These are phyloP conservation scores for Simmondsia chinensis DNA, from an alignment of 148 eudicot species.

Conservation along the genomic window DNA sequence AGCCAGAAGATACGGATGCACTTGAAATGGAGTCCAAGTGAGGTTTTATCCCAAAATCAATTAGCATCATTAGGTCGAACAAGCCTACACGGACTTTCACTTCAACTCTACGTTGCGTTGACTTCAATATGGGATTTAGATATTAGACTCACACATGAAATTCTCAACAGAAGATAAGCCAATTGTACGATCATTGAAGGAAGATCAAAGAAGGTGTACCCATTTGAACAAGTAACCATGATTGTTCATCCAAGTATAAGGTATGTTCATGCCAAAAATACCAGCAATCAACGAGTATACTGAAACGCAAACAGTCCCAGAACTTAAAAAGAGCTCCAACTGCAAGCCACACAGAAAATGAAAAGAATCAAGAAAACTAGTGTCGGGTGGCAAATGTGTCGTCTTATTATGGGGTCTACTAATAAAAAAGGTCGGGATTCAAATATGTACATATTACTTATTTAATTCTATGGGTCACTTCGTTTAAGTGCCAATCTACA, in stretches of 20 bases:
- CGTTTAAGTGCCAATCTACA: no score
- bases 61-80: neutral
- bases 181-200: neutral
- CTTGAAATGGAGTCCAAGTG: no score
- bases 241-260: conserved; percentile 40
- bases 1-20: no score
- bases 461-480: no score
- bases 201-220: conserved; percentile 26
- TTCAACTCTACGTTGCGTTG: no score
- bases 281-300: conserved; percentile 51
- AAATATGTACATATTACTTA: no score
- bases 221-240: conserved; percentile 52
- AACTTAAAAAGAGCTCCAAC: conserved; percentile 64
- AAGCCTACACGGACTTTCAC: no score
- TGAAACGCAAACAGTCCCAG: conserved; percentile 55
- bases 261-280: conserved; percentile 72
- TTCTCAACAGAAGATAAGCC: neutral
- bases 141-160: no score
- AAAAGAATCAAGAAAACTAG: neutral
- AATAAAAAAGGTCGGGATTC: no score
- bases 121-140: no score
- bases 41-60: neutral
- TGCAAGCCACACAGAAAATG: conserved; percentile 14
- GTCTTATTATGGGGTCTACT: no score
- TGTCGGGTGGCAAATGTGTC: no score